Evolutionary conservation across 352 stramenopile species (phyloP), one percentile per base, ranked within the genome.

Genomic region (Globisporangium solare): DNA sequence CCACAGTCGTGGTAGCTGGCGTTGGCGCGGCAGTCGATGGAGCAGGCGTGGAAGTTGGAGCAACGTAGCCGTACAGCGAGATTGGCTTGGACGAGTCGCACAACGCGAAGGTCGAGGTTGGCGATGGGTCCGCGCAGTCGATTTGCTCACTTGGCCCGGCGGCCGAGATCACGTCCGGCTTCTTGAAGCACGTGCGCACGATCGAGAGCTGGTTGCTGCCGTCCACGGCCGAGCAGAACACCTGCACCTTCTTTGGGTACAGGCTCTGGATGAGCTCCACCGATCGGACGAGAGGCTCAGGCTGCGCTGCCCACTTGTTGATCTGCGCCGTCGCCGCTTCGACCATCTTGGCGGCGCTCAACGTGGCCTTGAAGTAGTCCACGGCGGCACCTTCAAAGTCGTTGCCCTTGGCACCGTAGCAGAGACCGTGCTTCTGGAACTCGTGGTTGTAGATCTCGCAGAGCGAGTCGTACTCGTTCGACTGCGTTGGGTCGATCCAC

Each of bases 401-500:
- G 32, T 62, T 74, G 12, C 53, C 21, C 50, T 76, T 57, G 18
- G 79, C 75, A 22, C 76, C 66, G 64, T 86, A 94, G 76, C 83
- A 94, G 37, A 91, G 63, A 24, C 83, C 81, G 60, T 94, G 83
- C 66, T 94, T 94, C 68, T 94, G 83, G 69, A 94, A 92, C 70
- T 92, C 81, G 66, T 94, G 83, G 69, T 94, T 89, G 78, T 92
- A 94, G 39, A 89, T 72, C 53, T 90, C 79, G 41, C 83, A 93
- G 41, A 88, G 63, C 48, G 74, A 67, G 31, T 73, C 71, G 49
- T 60, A 60, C 18, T 59, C 53, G 58, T 51, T 60, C 40, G 51
- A 3, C 39, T 65, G 58, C 39, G 58, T 65, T 11, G 58, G 32
- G 48, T 88, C 82, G 20, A 89, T 56, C 82, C 82, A 92, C 61